phyloP scores from a whole-genome alignment of 106 monocot species.

The Posidonia australis region DNA sequence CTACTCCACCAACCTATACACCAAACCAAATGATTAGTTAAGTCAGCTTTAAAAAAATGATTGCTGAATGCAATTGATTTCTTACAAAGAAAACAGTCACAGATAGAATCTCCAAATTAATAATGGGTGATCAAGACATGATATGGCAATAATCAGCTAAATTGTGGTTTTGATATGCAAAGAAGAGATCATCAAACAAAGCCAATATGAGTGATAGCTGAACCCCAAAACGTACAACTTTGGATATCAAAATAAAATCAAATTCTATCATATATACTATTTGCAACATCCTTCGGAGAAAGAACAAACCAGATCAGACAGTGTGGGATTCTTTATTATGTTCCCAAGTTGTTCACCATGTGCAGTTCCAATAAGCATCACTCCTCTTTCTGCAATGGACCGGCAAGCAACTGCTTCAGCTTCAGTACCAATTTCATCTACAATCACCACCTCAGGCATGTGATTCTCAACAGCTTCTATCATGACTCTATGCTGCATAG shows the following conservation, averaged over 20 bases:
- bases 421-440: slow-evolving; percentile 97
- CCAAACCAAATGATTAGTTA: neutral
- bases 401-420: slow-evolving; percentile 70
- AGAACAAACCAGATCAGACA: slow-evolving; percentile 71
- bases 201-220: too few species aligned
- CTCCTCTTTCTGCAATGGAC: slow-evolving; percentile 95
- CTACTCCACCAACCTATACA: slow-evolving; percentile 74
- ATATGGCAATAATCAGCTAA: too few species aligned
- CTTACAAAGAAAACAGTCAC: too few species aligned
- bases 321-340: slow-evolving; percentile 83
- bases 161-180: too few species aligned
- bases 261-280: neutral
- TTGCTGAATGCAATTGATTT: too few species aligned
- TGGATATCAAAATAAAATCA: too few species aligned
- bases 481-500: slow-evolving; percentile 86
- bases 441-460: slow-evolving; percentile 97
- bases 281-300: neutral
- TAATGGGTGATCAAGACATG: too few species aligned
- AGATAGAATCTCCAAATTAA: too few species aligned
- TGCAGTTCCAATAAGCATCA: slow-evolving; percentile 88
- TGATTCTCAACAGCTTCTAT: slow-evolving; percentile 99
- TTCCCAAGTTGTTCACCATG: slow-evolving; percentile 77
- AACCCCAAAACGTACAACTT: too few species aligned
- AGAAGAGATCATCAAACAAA: too few species aligned
- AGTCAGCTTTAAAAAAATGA: too few species aligned